Evolutionary conservation across 169 alveolate species (phyloP).

Genomic region (Cryptosporidium viatorum): DNA sequence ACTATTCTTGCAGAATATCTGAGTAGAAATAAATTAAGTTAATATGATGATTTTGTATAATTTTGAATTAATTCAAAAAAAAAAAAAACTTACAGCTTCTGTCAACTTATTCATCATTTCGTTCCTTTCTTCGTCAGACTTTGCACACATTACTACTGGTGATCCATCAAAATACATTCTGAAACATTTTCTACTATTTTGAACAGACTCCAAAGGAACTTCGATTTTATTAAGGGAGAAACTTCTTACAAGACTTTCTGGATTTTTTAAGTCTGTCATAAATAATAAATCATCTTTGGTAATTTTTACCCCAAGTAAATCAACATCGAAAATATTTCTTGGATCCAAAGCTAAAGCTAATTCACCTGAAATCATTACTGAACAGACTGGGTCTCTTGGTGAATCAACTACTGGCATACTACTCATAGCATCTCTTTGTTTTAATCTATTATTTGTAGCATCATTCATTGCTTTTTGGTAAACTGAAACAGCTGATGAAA

Average conservation of each 20-base stretch:
- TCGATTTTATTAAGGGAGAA: slow-evolving; percentile 54
- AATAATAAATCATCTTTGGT: slow-evolving; percentile 54
- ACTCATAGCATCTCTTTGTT: slow-evolving; percentile 54
- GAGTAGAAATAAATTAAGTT: no score
- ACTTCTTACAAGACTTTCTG: slow-evolving; percentile 47
- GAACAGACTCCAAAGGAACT: slow-evolving; percentile 68
- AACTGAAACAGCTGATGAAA: slow-evolving; percentile 65
- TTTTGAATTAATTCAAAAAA: background rate
- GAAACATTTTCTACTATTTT: slow-evolving; percentile 73
- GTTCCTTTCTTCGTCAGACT: slow-evolving; percentile 57
- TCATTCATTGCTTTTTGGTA: slow-evolving; percentile 76
- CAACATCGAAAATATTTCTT: slow-evolving; percentile 52
- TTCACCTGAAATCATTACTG: slow-evolving; percentile 59
- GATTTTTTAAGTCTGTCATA: slow-evolving; percentile 57
- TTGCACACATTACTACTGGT: slow-evolving; percentile 72
- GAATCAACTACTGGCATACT: slow-evolving; percentile 47
- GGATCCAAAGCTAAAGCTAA: slow-evolving; percentile 61
- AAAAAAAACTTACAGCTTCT: slow-evolving; percentile 71
- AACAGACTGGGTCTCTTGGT: slow-evolving; percentile 57
- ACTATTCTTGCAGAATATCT: slow-evolving; percentile 70
- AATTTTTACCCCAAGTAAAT: slow-evolving; percentile 45
- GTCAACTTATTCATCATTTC: slow-evolving; percentile 74
- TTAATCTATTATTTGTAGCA: slow-evolving; percentile 51
- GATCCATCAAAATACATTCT: slow-evolving; percentile 68
- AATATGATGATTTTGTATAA: background rate